Evolutionary conservation across 306 rosid species (phyloP), one percentile per base, ranked within the genome.

Genomic region (Quercus gilva): DNA sequence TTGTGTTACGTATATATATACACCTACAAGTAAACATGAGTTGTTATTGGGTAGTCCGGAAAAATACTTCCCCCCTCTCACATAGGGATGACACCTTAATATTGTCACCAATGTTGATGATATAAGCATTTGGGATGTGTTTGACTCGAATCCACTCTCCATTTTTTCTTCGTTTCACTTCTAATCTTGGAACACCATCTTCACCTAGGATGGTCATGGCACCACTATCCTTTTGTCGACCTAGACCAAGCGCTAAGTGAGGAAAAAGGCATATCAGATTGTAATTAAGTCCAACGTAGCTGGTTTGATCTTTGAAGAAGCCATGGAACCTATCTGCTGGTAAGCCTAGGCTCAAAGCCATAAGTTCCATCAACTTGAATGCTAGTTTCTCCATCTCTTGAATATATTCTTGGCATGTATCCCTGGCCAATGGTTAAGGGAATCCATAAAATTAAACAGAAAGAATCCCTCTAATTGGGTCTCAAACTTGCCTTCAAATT

Each of bases 31-130:
- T 2, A 37, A 37, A 7, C 58, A 37, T 1, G 0, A 37, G 0
- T 35, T 35, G 7, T 35, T 35, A 6, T 5, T 35, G 6, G 41
- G 41, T 0, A 5, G 8, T 35, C 1, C 0, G 41, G 8, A 2
- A 5, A 0, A 5, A 35, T 35, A 35, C 0, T 4, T 5, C 0
- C 35, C 4, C 5, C 5, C 35, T 31, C 35, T 31, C 35, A 0
- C 28, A 43, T 19, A 3, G 20, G 41, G n/a, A 3, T 76, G 56
- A 74, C 80, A 90, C 98, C 92, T 92, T 92, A 82, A 90, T 28
- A 67, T 78, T 74, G 25, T 92, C 97, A 23, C 99, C 97, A 63
- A 92, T 78, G 73, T 94, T 92, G 31, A 94, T 79, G 63, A 94
- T 86, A 60, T 74, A 91, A 5, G 97, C 86, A 91, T 92, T 74